Evolutionary conservation across 441 rosid genomes (phyloP).

Genomic region (Heliophila coronopifolia): DNA sequence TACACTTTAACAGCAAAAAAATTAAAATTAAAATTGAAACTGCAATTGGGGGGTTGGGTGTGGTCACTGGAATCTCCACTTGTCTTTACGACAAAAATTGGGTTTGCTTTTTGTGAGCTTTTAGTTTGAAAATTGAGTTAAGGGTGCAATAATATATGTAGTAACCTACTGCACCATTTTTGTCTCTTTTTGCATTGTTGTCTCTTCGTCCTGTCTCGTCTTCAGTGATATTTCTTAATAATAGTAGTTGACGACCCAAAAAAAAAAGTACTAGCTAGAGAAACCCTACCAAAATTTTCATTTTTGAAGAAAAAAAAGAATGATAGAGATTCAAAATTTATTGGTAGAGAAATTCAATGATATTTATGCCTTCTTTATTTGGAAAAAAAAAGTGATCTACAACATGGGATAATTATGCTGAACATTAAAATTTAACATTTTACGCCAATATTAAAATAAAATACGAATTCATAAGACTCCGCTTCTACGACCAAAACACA

Average conservation of each 20-base stretch:
- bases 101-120: conserved; percentile 26
- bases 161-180: conserved; percentile 17
- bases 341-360: neutral
- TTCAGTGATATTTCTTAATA: conserved; percentile 11
- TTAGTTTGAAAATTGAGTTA: conserved; percentile 26
- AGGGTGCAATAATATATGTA: conserved; percentile 16
- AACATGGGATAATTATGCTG: neutral
- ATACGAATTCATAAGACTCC: neutral
- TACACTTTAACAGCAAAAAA: too few relatives aligned
- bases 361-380: conserved; percentile 1
- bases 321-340: neutral
- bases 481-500: neutral
- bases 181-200: conserved; percentile 24
- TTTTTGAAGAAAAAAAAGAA: conserved; percentile 1
- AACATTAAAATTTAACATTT: neutral
- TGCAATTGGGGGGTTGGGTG: conserved; percentile 23
- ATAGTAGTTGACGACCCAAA: too few relatives aligned
- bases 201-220: conserved; percentile 23
- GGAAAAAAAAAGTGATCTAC: neutral
- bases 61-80: conserved; percentile 33
- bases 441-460: neutral
- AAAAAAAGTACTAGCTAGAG: too few relatives aligned
- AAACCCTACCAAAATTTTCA: conserved; percentile 1
- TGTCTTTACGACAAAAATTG: conserved; percentile 19
- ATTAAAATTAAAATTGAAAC: too few relatives aligned